phyloP scores from a whole-genome alignment of 257 asterid genomes.

The Anisodus acutangulus region DNA sequence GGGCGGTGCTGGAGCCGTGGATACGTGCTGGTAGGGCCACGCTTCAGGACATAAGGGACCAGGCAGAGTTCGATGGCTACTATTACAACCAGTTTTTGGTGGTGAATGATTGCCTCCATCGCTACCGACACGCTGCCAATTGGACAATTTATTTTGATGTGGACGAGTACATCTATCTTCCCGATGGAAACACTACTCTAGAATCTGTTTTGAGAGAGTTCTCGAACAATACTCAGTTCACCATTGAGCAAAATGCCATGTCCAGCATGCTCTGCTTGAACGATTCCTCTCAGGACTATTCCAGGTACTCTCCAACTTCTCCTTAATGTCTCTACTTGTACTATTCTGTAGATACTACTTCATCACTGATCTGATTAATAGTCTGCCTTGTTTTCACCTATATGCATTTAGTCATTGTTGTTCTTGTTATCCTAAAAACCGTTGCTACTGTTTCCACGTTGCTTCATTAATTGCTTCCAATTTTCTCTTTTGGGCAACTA shows the following conservation, averaged over 20 bases:
- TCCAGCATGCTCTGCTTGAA: conserved; percentile 62
- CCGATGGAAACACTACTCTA: conserved; percentile 56
- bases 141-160: conserved; percentile 87
- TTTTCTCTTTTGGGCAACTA: background rate
- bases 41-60: conserved; percentile 71
- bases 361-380: background rate
- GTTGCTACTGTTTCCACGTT: too few species aligned
- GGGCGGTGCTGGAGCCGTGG: conserved; percentile 75
- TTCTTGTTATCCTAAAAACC: background rate
- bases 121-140: conserved; percentile 57
- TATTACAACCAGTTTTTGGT: conserved; percentile 78
- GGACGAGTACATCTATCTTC: conserved; percentile 72
- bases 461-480: background rate
- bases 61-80: conserved; percentile 78
- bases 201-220: conserved; percentile 55
- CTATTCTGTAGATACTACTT: background rate
- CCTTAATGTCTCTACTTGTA: background rate
- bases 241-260: conserved; percentile 82
- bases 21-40: conserved; percentile 67
- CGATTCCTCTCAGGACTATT: conserved; percentile 57
- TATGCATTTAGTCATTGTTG: background rate
- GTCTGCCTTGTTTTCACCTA: background rate
- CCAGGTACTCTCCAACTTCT: conserved; percentile 45
- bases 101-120: conserved; percentile 78
- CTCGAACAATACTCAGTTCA: conserved; percentile 65